Conservation (phyloP, 768 basidiomycete genomes). For the Tricholoma matsutake region DNA sequence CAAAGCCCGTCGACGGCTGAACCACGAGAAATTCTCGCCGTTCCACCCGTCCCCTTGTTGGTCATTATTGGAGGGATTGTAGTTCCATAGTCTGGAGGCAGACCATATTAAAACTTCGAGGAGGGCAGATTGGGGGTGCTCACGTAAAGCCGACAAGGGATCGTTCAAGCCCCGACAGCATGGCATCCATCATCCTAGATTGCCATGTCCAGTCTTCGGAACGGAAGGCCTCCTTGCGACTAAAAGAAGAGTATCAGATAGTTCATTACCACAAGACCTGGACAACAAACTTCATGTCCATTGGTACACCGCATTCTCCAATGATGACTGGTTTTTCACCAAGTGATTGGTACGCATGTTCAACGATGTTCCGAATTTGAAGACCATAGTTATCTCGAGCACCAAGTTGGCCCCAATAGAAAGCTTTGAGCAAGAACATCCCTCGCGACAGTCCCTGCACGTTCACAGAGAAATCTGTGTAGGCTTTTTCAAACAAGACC, state of each 20-base stretch:
- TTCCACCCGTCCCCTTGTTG: conserved; percentile 85
- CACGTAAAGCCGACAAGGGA: conserved; percentile 84
- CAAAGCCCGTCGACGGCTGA: conserved; percentile 58
- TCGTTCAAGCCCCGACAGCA: conserved; percentile 79
- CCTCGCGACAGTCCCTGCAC: conserved; percentile 91
- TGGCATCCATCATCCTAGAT: conserved; percentile 89
- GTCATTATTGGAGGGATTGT: conserved; percentile 87
- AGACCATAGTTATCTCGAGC: conserved; percentile 78
- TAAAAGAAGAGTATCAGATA: conserved; percentile 24
- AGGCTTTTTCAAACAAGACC: conserved; percentile 79
- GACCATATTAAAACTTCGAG: not conserved
- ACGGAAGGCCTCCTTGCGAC: conserved; percentile 67
- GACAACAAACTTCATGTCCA: conserved; percentile 88
- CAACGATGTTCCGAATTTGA: conserved; percentile 79
- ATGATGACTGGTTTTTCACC: conserved; percentile 84
- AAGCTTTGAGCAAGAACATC: conserved; percentile 73
- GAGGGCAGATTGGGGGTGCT: conserved; percentile 28
- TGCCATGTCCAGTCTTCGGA: conserved; percentile 82
- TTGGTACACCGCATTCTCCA: conserved; percentile 93
- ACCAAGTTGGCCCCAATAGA: conserved; percentile 87
- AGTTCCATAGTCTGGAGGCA: conserved; percentile 79
- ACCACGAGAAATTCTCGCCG: conserved; percentile 97
- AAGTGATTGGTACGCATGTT: conserved; percentile 61
- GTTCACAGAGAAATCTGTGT: conserved; percentile 85
- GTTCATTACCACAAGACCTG: not conserved